A percentile compares a stretch with the other conserved stretches of the same genome.
phyloP scores from a whole-genome alignment of 805 yeast genomes.

The Wickerhamomyces bovis region DNA sequence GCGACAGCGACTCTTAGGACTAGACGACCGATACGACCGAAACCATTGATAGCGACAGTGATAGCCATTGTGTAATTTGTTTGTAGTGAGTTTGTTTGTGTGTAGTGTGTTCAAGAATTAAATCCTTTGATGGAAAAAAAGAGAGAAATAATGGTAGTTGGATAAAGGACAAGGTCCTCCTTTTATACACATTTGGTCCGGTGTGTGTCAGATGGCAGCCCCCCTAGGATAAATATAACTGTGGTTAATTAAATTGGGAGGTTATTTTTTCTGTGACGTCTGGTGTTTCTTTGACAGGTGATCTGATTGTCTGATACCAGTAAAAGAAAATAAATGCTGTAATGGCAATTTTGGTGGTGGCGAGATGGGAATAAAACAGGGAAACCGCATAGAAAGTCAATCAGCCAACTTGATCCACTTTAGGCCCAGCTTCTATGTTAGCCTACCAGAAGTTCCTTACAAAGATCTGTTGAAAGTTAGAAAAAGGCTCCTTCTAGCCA shows the following conservation, averaged over 20 bases:
- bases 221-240: too few species aligned
- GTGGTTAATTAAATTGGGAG: not conserved
- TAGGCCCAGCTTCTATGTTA: too few species aligned
- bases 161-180: not conserved
- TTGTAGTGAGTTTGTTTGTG: not conserved
- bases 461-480: too few species aligned
- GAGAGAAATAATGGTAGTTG: not conserved
- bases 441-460: too few species aligned
- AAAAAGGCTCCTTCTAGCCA: too few species aligned
- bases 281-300: not conserved
- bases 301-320: not conserved
- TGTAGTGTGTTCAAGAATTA: not conserved
- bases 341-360: too few species aligned
- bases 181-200: not conserved
- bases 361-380: too few species aligned
- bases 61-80: slow-evolving; percentile 35
- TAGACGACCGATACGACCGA: slow-evolving; percentile 69
- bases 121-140: not conserved
- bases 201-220: too few species aligned
- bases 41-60: slow-evolving; percentile 64
- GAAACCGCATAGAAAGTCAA: too few species aligned
- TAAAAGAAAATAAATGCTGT: too few species aligned
- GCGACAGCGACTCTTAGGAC: slow-evolving; percentile 55
- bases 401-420: too few species aligned
- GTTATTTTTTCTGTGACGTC: not conserved